Evolutionary conservation across 352 stramenopile species (phyloP).

Genomic region (Phytopythium kandeliae): DNA sequence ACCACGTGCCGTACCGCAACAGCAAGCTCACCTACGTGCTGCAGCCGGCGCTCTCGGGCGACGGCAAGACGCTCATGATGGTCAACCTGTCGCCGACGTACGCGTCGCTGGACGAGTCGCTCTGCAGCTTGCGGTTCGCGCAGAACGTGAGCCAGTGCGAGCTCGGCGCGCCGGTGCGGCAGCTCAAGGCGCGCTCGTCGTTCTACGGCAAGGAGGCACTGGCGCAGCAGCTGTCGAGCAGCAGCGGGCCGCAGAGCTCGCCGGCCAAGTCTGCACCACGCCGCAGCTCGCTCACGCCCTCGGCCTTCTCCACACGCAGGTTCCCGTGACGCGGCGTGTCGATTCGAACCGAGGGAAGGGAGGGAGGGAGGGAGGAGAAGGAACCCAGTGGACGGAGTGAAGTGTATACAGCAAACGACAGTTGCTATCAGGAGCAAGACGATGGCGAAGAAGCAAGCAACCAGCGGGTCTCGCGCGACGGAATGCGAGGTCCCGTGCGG

Average conservation of each 20-base stretch:
- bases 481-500: constrained; percentile 1
- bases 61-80: constrained; percentile 99
- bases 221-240: not conserved
- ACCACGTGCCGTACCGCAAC: constrained; percentile 97
- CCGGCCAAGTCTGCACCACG: constrained; percentile 19
- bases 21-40: constrained; percentile 99
- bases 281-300: constrained; percentile 35
- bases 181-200: constrained; percentile 62
- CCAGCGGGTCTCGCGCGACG: constrained; percentile 1
- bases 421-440: not conserved
- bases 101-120: constrained; percentile 93
- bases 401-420: constrained; percentile 7
- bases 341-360: too few relatives aligned
- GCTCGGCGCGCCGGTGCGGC: constrained; percentile 90
- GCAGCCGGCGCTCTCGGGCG: constrained; percentile 96
- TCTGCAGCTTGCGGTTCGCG: constrained; percentile 98
- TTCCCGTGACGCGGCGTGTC: constrained; percentile 6
- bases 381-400: not conserved
- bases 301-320: constrained; percentile 7
- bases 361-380: too few relatives aligned
- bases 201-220: constrained; percentile 9
- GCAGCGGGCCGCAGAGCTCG: constrained; percentile 12
- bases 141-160: constrained; percentile 97
- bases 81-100: constrained; percentile 98
- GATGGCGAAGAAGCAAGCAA: not conserved